phyloP scores from a whole-genome alignment of 331 rosid genomes.

The Pyrus hybrid region DNA sequence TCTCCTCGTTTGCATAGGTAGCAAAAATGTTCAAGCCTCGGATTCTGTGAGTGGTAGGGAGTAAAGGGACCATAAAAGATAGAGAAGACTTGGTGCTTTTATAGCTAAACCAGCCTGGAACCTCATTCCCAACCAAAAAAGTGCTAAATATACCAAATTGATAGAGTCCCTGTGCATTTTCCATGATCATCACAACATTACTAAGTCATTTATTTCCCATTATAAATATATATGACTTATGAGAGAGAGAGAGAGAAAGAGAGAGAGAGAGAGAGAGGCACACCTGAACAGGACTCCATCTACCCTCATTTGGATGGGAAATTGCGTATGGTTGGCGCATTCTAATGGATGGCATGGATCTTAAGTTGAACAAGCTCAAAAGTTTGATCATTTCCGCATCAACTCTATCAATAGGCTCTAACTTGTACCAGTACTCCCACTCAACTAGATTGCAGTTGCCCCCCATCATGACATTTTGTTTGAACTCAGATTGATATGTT shows the following conservation, averaged over 20 bases:
- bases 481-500: not conserved
- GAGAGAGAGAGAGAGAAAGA: too few species aligned
- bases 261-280: not conserved
- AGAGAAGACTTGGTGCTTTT: not conserved
- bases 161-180: not conserved
- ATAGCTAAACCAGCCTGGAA: not conserved
- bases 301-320: fast-evolving
- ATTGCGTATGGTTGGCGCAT: too few species aligned
- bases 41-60: not conserved
- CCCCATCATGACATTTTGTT: too few species aligned
- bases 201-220: fast-evolving
- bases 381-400: not conserved
- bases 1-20: not conserved
- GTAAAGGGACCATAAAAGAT: not conserved
- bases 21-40: not conserved
- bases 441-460: too few species aligned
- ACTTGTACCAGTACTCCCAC: not conserved
- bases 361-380: not conserved
- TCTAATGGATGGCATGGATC: not conserved
- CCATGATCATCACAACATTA: not conserved
- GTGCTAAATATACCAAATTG: not conserved
- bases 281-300: not conserved
- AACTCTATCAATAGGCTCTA: too few species aligned
- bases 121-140: not conserved
- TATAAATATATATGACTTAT: too few species aligned